phyloP scores from a whole-genome alignment of 495 filamentous ascomycete genomes.

The Aspergillus homomorphus region DNA sequence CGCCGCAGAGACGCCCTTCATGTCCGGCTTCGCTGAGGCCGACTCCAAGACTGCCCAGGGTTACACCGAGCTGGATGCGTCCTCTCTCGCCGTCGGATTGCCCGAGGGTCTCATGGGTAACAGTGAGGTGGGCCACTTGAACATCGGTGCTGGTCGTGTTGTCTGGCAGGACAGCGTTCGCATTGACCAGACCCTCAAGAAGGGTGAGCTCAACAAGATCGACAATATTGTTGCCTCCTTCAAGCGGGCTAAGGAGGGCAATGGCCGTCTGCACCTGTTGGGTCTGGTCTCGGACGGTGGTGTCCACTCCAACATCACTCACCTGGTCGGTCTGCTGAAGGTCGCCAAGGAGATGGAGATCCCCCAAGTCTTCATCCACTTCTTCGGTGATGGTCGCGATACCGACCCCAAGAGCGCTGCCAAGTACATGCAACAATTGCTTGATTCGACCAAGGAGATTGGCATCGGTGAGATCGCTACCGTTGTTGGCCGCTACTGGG shows the following conservation, averaged over 20 bases:
- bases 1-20: constrained; percentile 84
- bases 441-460: constrained; percentile 75
- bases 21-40: constrained; percentile 69
- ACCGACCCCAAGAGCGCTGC: constrained; percentile 91
- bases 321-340: constrained; percentile 80
- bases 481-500: constrained; percentile 92
- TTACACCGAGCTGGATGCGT: constrained; percentile 87
- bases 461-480: constrained; percentile 88
- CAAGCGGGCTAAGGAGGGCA: constrained; percentile 77
- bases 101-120: constrained; percentile 99
- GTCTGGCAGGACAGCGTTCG: constrained; percentile 99
- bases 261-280: constrained; percentile 85
- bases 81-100: constrained; percentile 90
- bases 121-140: constrained; percentile 95
- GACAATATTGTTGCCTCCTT: constrained; percentile 75
- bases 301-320: constrained; percentile 93
- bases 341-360: constrained; percentile 85
- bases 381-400: constrained; percentile 97
- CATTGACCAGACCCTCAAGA: constrained; percentile 94
- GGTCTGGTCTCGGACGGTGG: constrained; percentile 92
- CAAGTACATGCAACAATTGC: constrained; percentile 80
- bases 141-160: constrained; percentile 95
- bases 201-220: constrained; percentile 73
- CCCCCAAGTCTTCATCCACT: constrained; percentile 94
- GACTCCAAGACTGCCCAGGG: constrained; percentile 68